Base-by-base conservation (phyloP, 371 early-diverging fungal genomes). In the Homolaphlyctis polyrhiza region DNA sequence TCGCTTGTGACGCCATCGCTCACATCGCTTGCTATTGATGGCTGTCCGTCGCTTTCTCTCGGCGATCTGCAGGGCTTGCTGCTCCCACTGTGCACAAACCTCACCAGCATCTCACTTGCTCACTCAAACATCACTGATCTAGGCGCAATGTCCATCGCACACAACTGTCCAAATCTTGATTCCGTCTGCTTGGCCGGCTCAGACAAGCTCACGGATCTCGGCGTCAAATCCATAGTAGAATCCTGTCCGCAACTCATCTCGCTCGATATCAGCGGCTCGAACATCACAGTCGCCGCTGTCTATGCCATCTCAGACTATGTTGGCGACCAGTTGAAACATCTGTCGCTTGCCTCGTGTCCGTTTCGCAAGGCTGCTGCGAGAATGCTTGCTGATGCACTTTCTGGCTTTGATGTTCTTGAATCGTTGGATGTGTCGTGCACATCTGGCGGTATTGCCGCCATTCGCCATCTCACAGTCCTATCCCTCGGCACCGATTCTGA, bases 401-500 rank as follows among this genome's bases (percentile, higher is more conserved):
- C 28, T 27, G 30, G 14, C 2, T 25, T 55, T 27, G n/a, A 5
- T 55, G 14, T 3, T 13, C 4, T 55, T 21, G 8, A 11, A 27
- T 55, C 55, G 35, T 25, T 55, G 21, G 28, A 55, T 27, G 55
- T 55, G 18, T 55, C 55, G 35, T 35, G 35, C 35, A 55, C 28
- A 21, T 55, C 55, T 39, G 39, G 11, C 39, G 39, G 11, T 39
- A 39, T 18, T 39, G 39, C 39, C 39, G 39, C 39, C 39, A 18
- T 18, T 11, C 18, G 39, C 39, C 11, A 18, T 39, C 39, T 18
- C 39, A 18, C 39, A 11, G 39, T 18, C 39, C 11, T 18, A 8
- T 18, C 11, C 11, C 39, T 8, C 39, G 39, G 39, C 39, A 18
- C 39, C 39, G 39, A 11, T 39, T 39, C 39, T 11, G 11, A 39